These are phyloP conservation scores for Zanthoxylum bungeanum DNA, from an alignment of 345 rosid genomes.

Conservation along the genomic window DNA sequence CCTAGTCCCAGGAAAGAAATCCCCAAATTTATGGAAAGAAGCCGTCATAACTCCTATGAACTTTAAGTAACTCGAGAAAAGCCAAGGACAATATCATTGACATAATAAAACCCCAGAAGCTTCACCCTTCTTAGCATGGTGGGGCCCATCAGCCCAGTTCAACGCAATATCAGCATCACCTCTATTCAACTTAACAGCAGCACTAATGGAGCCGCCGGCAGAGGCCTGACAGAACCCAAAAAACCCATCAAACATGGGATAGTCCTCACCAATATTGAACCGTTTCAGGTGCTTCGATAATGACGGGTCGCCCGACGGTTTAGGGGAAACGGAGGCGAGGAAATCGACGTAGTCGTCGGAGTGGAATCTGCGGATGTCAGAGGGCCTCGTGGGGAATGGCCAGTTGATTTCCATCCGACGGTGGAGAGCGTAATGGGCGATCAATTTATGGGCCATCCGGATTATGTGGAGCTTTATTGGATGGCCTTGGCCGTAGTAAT, in stretches of 20 bases:
- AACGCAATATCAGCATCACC: constrained; percentile 90
- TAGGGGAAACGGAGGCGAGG: constrained; percentile 74
- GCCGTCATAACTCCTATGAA: constrained; percentile 96
- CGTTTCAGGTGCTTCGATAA: constrained; percentile 57
- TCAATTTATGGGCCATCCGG: constrained; percentile 94
- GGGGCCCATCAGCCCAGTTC: constrained; percentile 98
- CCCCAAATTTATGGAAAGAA: constrained; percentile 96
- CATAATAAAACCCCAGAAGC: constrained; percentile 99
- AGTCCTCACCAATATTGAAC: constrained; percentile 95
- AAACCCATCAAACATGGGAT: constrained; percentile 81
- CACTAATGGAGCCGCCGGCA: constrained; percentile 97
- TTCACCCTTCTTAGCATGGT: constrained; percentile 97
- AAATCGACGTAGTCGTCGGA: constrained; percentile 79
- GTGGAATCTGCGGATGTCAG: constrained; percentile 78
- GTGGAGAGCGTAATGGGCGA: constrained; percentile 88
- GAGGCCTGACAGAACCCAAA: constrained; percentile 92
- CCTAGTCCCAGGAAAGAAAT: constrained; percentile 96
- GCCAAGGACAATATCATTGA: constrained; percentile 91
- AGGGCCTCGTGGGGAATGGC: constrained; percentile 75
- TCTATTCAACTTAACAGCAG: constrained; percentile 84
- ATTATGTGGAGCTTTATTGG: constrained; percentile 99
- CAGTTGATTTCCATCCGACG: constrained; percentile 92
- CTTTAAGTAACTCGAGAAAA: constrained; percentile 92
- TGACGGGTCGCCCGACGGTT: constrained; percentile 48
- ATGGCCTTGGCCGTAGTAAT: constrained; percentile 95